Base-by-base conservation (phyloP, 148 eudicot genomes). In the Fagopyrum homotropicum region DNA sequence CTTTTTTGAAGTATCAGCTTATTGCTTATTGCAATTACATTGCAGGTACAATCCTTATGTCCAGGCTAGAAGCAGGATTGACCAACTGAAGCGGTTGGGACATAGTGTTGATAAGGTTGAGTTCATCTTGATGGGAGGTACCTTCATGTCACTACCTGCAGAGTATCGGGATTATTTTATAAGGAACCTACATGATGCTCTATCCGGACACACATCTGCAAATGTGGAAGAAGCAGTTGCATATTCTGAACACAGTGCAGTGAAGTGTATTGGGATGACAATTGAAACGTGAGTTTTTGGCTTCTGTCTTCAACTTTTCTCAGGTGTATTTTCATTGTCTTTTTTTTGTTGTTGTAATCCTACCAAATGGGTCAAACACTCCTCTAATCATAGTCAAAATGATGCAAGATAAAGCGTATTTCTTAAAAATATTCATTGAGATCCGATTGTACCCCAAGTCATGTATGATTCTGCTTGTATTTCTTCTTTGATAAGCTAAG, bases 91-190 rank as follows among this genome's bases (percentile, higher is more conserved):
- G 86, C 85, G 99, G 54, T 73, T 95, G 87, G 99, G 99, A 69
- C 99, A 95, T 73, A 92, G 97, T 87, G 99, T 90, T 46, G 99
- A 95, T 79, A 95, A 95, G 92, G 99, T 95, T 72, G 99, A 95
- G 78, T 95, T 92, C 82, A 95, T 95, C 84, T 84, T 95, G 79
- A 95, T 95, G 99, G 99, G 99, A 77, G 99, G 99, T 43, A 95
- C 99, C 73, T 95, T 95, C 80, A 95, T 95, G 99, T 95, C 99
- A 43, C 83, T 95, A 75, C 94, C 99, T 30, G 81, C 99, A 61
- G 99, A 95, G 8, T 95, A 95, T 75, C 91, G 99, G 63, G 99
- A 95, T 78, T 95, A 86, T 73, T 95, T 95, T 75, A 86, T 76
- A 78, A 89, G 99, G 82, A 95, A 95, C 82, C 91, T 95, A 78